Evolutionary conservation across 2,329 filamentous ascomycete species (phyloP).

Genomic region (Penicillium nordicum): DNA sequence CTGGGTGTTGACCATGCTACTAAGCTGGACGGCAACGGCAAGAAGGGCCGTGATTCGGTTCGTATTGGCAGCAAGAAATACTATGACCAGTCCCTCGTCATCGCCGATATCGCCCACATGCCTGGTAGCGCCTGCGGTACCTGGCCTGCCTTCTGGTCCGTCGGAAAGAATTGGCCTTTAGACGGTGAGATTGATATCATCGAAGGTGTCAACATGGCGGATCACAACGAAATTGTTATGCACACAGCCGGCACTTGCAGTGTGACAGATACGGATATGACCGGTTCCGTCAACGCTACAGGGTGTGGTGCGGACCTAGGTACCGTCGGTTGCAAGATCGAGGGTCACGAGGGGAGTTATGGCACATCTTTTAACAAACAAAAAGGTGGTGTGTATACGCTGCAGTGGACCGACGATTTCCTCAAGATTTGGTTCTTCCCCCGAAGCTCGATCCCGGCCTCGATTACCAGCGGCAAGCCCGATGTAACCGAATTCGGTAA

Average conservation of each 20-base stretch:
- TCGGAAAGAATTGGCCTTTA: conserved; percentile 41
- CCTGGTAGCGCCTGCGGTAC: conserved; percentile 48
- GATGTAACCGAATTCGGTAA: conserved; percentile 46
- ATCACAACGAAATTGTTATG: conserved; percentile 47
- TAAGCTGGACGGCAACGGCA: conserved; percentile 33
- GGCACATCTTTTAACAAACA: conserved; percentile 53
- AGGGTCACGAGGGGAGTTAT: conserved; percentile 43
- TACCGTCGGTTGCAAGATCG: conserved; percentile 41
- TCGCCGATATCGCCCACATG: conserved; percentile 50
- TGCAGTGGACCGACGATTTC: conserved; percentile 46
- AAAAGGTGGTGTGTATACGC: conserved; percentile 50
- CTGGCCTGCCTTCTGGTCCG: conserved; percentile 52
- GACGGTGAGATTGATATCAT: conserved; percentile 52
- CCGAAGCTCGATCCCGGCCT: conserved; percentile 43
- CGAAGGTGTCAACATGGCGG: conserved; percentile 49
- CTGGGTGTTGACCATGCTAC: conserved; percentile 46
- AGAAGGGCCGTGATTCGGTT: conserved; percentile 42
- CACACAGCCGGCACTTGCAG: conserved; percentile 48
- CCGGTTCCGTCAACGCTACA: conserved; percentile 47
- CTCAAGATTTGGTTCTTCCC: conserved; percentile 54
- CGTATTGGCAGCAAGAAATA: conserved; percentile 45
- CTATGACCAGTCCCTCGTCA: conserved; percentile 47
- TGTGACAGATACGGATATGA: conserved; percentile 46
- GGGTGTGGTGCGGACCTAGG: conserved; percentile 48
- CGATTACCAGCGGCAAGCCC: conserved; percentile 44